Conservation (phyloP, 1,284 basidiomycete species). For the Cystobasidium pallidum region DNA sequence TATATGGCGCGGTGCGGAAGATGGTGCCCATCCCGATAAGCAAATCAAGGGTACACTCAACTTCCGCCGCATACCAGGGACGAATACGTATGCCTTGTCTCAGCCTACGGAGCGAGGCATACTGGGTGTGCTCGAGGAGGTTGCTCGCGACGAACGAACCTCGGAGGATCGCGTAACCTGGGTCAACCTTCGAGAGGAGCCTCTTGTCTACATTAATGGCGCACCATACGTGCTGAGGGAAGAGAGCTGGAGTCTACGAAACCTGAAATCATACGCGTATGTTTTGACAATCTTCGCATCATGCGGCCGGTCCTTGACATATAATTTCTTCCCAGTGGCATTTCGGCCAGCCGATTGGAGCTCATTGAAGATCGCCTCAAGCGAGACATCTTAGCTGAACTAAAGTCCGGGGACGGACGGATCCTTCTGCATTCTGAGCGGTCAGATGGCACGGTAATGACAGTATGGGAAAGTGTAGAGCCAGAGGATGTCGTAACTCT, state of each 20-base stretch:
- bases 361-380: conserved; percentile 87
- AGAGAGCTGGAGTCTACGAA: conserved; percentile 55
- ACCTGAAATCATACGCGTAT: conserved; percentile 55
- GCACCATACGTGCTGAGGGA: conserved; percentile 59
- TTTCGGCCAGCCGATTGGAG: conserved; percentile 83
- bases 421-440: conserved; percentile 89
- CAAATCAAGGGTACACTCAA: conserved; percentile 85
- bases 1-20: conserved; percentile 42
- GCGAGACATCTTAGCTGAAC: conserved; percentile 83
- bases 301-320: too few species aligned
- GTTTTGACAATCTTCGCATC: too few species aligned
- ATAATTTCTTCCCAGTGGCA: conserved; percentile 74
- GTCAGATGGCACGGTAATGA: conserved; percentile 82
- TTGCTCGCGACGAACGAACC: conserved; percentile 14
- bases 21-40: conserved; percentile 44
- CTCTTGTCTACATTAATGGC: conserved; percentile 91
- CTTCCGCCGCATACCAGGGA: conserved; percentile 81
- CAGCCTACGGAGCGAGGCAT: conserved; percentile 93
- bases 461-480: conserved; percentile 91
- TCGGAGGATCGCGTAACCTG: conserved; percentile 68
- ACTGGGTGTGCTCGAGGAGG: conserved; percentile 70
- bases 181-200: conserved; percentile 85
- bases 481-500: conserved; percentile 78
- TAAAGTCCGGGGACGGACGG: conserved; percentile 80
- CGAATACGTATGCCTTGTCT: conserved; percentile 82